Percentiles rank a stretch among this genome's conserved stretches.
These are phyloP conservation scores for Oryza meyeriana DNA, from an alignment of 176 grass and related monocot species.

Conservation along the genomic window DNA sequence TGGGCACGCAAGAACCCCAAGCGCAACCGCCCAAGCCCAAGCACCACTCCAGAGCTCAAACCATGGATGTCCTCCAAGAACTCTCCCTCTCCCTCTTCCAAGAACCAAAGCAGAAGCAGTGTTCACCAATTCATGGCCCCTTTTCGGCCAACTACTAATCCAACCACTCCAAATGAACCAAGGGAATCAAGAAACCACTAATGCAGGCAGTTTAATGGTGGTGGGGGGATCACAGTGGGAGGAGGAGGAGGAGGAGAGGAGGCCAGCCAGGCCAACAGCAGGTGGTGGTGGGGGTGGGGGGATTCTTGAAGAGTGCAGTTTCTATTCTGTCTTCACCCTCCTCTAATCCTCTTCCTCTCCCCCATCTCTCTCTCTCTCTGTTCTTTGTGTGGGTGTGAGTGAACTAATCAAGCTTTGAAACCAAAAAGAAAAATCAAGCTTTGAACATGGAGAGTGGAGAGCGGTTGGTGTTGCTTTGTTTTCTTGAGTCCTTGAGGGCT, in stretches of 20 bases:
- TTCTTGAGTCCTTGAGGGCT: not conserved
- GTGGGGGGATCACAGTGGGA: slow-evolving; percentile 23
- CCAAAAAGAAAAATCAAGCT: too few species aligned
- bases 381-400: slow-evolving; percentile 8
- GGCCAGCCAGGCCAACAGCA: not conserved
- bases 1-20: not conserved
- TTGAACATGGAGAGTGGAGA: too few species aligned
- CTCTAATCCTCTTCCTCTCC: too few species aligned
- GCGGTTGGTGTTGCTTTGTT: slow-evolving; percentile 7
- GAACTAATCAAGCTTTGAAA: slow-evolving; percentile 25
- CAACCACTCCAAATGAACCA: slow-evolving; percentile 47
- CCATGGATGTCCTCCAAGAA: slow-evolving; percentile 37
- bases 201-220: slow-evolving; percentile 45
- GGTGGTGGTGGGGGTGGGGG: not conserved
- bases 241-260: not conserved
- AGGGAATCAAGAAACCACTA: slow-evolving; percentile 31
- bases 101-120: not conserved
- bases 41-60: slow-evolving; percentile 13
- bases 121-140: slow-evolving; percentile 28
- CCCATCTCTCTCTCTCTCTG: not conserved
- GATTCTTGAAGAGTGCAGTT: slow-evolving; percentile 44
- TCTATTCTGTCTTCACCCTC: slow-evolving; percentile 55
- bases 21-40: not conserved
- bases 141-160: slow-evolving; percentile 40
- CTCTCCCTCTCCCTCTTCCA: not conserved